Base-by-base conservation (phyloP, 768 basidiomycete species). In the Pleurotus citrinopileatus region DNA sequence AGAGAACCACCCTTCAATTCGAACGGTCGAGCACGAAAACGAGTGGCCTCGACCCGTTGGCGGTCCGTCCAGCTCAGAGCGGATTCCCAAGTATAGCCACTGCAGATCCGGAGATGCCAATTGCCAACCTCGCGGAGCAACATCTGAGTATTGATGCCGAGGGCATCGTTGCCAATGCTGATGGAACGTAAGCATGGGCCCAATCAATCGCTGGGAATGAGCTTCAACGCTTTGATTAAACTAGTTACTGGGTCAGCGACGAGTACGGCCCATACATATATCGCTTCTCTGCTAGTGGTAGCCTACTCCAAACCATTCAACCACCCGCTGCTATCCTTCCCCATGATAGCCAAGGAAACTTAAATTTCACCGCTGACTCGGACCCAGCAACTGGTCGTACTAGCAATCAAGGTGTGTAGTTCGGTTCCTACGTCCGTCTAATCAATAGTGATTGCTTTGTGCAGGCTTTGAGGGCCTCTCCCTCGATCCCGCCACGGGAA, bases 191-290 rank as follows among this genome's bases (percentile, higher is more conserved):
- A 52, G 78, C 66, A n/a, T n/a, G n/a, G n/a, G n/a, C n/a, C n/a
- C n/a, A n/a, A n/a, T n/a, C n/a, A n/a, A n/a, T n/a, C n/a, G n/a
- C n/a, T 2, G 2, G 26, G 7, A 38, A 28, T 10, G 26, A 32
- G 8, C 28, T 25, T 10, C 22, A 25, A 34, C n/a, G 32, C 10
- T 34, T n/a, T 34, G 32, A 34, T 34, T 3, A 34, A n/a, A 34
- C 32, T 55, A 83, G 82, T 0, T 83, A 75, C 66, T 86, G 82
- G 83, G 71, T 80, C 26, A 81, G 81, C 59, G 86, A 87, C 61
- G 86, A 87, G 67, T 87, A 87, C 58, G 86, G 84, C 1, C 82
- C 83, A 2, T 82, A 83, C 60, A 81, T 87, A 57, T 84, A 86
- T 65, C 74, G 71, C 13, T 80, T 80, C 64, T 66, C 73, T 0